A percentile compares a stretch with the other conserved stretches of the same genome.
These are phyloP conservation scores for Penicillium brevicompactum DNA, from an alignment of 2,329 filamentous ascomycete genomes.

Conservation along the genomic window DNA sequence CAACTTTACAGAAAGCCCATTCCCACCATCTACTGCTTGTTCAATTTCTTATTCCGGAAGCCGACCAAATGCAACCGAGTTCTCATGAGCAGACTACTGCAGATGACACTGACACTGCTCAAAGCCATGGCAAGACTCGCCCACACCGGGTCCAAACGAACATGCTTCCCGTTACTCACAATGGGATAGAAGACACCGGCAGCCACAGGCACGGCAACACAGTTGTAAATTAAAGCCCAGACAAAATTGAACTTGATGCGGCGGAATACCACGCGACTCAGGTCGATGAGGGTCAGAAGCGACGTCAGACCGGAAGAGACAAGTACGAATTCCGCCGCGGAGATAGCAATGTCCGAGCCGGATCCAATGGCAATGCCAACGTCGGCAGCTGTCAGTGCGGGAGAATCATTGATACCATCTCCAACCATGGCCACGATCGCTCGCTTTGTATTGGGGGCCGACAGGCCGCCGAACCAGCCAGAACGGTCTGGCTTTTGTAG, in stretches of 20 bases:
- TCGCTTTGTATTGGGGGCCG: too few species aligned
- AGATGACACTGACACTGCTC: not conserved
- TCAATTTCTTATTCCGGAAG: too few species aligned
- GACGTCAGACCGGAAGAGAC: slow-evolving; percentile 65
- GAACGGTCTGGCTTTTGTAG: slow-evolving; percentile 37
- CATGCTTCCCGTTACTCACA: not conserved
- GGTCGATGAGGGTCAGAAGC: slow-evolving; percentile 64
- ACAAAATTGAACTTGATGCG: slow-evolving; percentile 79
- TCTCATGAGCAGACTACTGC: too few species aligned
- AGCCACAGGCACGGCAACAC: slow-evolving; percentile 72
- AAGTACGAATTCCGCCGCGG: slow-evolving; percentile 77
- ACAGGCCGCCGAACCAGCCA: too few species aligned
- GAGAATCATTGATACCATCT: slow-evolving; percentile 82
- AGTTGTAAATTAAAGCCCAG: slow-evolving; percentile 80
- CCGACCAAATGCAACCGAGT: too few species aligned
- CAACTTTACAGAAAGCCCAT: too few species aligned
- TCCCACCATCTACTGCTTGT: too few species aligned
- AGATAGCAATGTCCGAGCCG: slow-evolving; percentile 76
- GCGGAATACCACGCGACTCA: slow-evolving; percentile 69
- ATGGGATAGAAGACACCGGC: slow-evolving; percentile 71
- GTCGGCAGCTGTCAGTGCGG: slow-evolving; percentile 73
- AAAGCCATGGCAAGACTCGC: not conserved
- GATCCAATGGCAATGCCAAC: slow-evolving; percentile 76
- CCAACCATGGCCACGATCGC: slow-evolving; percentile 71
- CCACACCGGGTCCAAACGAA: not conserved